Evolutionary conservation across 306 rosid genomes (phyloP), one percentile per base, ranked within the genome.

Genomic region (Trifolium pratense): DNA sequence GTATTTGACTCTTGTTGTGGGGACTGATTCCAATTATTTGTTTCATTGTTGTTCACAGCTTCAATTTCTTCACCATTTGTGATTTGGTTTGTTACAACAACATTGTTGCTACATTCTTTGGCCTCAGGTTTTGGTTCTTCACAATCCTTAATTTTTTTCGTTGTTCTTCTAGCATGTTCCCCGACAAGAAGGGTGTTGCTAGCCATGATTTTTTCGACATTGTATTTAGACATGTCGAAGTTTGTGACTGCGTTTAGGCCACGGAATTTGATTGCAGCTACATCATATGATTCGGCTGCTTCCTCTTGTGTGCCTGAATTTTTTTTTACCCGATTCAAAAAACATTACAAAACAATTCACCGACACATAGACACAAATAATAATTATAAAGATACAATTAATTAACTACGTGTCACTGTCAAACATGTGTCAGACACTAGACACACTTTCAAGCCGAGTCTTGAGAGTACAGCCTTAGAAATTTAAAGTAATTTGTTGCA

Each of bases 261-360:
- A 0, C 98, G 97, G 23, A 93, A 91, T 78, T 91, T 93, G 17
- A 93, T 89, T 10, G 98, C 98, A 0, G 98, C 98, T 55, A 93
- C 43, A 75, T 93, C 98, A 76, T 93, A 93, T 16, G 98, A 96
- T 75, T 93, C 98, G 0, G 98, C 98, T 46, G 98, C 98, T 84
- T 93, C 98, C 86, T 93, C 98, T 80, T 93, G 98, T 16, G 98
- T 93, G 71, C 96, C 98, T 93, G 69, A 72, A 66, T 66, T 73
- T 42, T 34, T 6, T 34, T 29, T 4, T 29, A 29, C 39, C 39
- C 2, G 9, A 7, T 36, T 36, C 15, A 12, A 12, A 42, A 42
- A 6, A 6, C 5, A 12, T 40, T 40, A 11, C 5, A 13, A 42
- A 42, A 4, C 14, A 12, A 14, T 14, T 42, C 1, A 55, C 4